A percentile compares a stretch with the other conserved stretches of the same genome.
Evolutionary conservation across 2,329 filamentous ascomycete species (phyloP).

Genomic region (Chaetomium strumarium): DNA sequence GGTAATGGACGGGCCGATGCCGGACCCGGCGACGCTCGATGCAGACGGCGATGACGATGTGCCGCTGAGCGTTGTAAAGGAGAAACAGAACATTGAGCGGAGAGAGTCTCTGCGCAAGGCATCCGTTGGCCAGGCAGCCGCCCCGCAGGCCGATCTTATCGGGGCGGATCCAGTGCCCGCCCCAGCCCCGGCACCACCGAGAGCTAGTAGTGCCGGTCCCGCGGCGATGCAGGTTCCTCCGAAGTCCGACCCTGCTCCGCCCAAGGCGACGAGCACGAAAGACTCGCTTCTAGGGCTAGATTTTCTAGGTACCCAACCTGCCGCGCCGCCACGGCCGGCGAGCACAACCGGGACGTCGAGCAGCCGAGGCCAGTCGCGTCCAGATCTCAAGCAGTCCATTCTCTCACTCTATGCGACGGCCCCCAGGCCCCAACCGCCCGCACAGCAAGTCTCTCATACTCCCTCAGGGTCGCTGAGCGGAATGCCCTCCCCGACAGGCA

Average conservation of each 20-base stretch:
- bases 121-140: slow-evolving; percentile 39
- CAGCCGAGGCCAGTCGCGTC: slow-evolving; percentile 61
- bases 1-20: slow-evolving; percentile 97
- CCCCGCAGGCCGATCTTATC: slow-evolving; percentile 69
- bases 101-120: slow-evolving; percentile 57
- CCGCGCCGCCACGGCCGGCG: slow-evolving; percentile 70
- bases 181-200: slow-evolving; percentile 39
- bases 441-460: slow-evolving; percentile 47
- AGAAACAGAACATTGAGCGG: slow-evolving; percentile 58
- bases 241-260: slow-evolving; percentile 60
- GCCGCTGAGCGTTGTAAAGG: slow-evolving; percentile 55
- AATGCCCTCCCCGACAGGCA: slow-evolving; percentile 51
- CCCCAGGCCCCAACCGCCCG: slow-evolving; percentile 62
- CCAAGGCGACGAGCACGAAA: slow-evolving; percentile 65
- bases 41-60: slow-evolving; percentile 81
- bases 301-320: slow-evolving; percentile 71
- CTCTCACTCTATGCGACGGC: slow-evolving; percentile 86
- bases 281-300: slow-evolving; percentile 90
- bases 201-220: slow-evolving; percentile 70
- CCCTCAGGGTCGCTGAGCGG: slow-evolving; percentile 61
- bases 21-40: slow-evolving; percentile 84
- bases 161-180: slow-evolving; percentile 57
- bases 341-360: slow-evolving; percentile 66
- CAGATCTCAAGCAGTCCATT: slow-evolving; percentile 95
- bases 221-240: slow-evolving; percentile 50